A percentile compares a stretch with the other conserved stretches of the same genome.
Conservation (phyloP, 495 filamentous ascomycete species). For the Penicillium verhagenii region DNA sequence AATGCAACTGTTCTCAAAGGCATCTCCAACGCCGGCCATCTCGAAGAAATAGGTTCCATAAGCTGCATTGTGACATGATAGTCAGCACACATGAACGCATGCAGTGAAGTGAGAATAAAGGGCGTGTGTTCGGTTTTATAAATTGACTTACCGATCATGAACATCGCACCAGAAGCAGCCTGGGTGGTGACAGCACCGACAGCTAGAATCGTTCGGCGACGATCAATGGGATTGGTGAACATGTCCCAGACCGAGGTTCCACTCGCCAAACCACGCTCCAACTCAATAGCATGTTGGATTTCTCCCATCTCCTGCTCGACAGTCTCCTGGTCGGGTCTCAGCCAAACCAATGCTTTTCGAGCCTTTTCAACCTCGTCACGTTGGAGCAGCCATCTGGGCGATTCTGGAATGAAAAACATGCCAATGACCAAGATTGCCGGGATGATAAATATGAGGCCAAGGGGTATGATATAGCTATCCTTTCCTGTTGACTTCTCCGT, state of each 20-base stretch:
- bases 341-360: constrained; percentile 34
- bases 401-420: constrained; percentile 62
- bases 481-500: constrained; percentile 45
- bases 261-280: constrained; percentile 44
- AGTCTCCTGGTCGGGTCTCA: constrained; percentile 39
- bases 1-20: constrained; percentile 60
- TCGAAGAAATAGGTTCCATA: constrained; percentile 67
- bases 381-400: constrained; percentile 61
- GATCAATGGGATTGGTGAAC: constrained; percentile 52
- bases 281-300: constrained; percentile 51
- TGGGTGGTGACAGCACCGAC: constrained; percentile 54
- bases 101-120: background rate
- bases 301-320: constrained; percentile 50
- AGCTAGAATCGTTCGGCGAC: constrained; percentile 49
- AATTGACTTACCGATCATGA: constrained; percentile 44
- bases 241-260: constrained; percentile 48
- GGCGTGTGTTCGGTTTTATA: background rate
- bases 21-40: constrained; percentile 58
- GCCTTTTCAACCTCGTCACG: constrained; percentile 50
- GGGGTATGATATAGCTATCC: constrained; percentile 52
- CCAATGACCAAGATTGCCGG: constrained; percentile 50
- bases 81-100: background rate
- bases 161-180: constrained; percentile 60
- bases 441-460: constrained; percentile 58
- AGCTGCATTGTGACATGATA: constrained; percentile 20